A percentile compares a stretch with the other conserved stretches of the same genome.
Conservation (phyloP, 2,329 filamentous ascomycete genomes). For the Parastagonospora avenae region DNA sequence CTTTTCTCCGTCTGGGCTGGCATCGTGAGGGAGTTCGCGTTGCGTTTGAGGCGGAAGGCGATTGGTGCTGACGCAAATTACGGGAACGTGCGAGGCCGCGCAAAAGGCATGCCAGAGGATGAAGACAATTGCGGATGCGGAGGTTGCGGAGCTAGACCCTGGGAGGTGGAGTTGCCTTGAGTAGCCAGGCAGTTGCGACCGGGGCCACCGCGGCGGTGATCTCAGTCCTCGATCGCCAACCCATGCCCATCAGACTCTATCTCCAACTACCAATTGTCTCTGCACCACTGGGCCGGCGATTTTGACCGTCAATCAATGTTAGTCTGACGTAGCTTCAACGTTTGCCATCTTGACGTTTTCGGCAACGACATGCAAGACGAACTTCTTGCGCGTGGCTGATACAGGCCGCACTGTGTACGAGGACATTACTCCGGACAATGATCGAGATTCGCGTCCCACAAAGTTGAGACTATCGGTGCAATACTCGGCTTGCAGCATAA, state of each 20-base stretch:
- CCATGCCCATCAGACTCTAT: not conserved
- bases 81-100: conserved; percentile 19
- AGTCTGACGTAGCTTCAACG: too few relatives aligned
- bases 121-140: conserved; percentile 12
- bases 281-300: too few relatives aligned
- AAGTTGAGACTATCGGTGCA: not conserved
- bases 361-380: too few relatives aligned
- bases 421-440: too few relatives aligned
- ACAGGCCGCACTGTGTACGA: not conserved
- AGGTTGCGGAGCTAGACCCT: conserved; percentile 22
- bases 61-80: conserved; percentile 30
- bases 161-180: conserved; percentile 22
- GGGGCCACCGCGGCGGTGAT: conserved; percentile 4
- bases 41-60: conserved; percentile 21
- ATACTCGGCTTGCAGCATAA: not conserved
- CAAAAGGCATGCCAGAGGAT: conserved; percentile 24
- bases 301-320: too few relatives aligned
- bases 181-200: conserved; percentile 20
- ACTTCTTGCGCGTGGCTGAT: too few relatives aligned
- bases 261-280: not conserved
- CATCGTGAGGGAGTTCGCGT: conserved; percentile 48
- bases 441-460: not conserved
- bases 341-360: too few relatives aligned
- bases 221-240: conserved; percentile 3
- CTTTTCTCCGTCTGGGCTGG: conserved; percentile 71